Evolutionary conservation across 768 basidiomycete genomes (phyloP).

Genomic region (Suillus clintonianus): DNA sequence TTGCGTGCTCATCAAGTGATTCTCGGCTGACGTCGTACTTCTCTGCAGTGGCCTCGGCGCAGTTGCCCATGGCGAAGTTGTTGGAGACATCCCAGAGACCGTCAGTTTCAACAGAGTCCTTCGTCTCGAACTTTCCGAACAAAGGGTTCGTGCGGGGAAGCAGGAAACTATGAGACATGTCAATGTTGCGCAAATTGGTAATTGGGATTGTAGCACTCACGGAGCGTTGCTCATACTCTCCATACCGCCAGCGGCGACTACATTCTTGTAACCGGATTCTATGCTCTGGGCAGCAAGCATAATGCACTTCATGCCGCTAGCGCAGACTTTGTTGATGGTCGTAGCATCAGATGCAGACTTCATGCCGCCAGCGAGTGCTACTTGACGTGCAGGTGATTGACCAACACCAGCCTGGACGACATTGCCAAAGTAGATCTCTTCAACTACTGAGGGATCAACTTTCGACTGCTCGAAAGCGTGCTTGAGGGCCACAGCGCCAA

Average conservation of each 20-base stretch:
- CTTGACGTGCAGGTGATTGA: slow-evolving; percentile 96
- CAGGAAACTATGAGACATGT: slow-evolving; percentile 58
- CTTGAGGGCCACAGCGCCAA: slow-evolving; percentile 87
- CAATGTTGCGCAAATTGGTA: not conserved
- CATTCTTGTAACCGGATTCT: slow-evolving; percentile 77
- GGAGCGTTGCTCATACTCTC: slow-evolving; percentile 99
- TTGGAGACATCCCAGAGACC: slow-evolving; percentile 98
- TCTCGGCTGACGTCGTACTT: slow-evolving; percentile 85
- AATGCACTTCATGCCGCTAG: slow-evolving; percentile 94
- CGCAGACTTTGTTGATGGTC: slow-evolving; percentile 99
- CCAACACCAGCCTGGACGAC: slow-evolving; percentile 98
- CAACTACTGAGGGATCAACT: slow-evolving; percentile 79
- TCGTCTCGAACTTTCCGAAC: slow-evolving; percentile 88
- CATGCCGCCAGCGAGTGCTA: slow-evolving; percentile 84
- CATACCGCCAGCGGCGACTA: slow-evolving; percentile 96
- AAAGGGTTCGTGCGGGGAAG: slow-evolving; percentile 76
- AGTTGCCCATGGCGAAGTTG: slow-evolving; percentile 98
- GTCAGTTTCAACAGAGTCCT: slow-evolving; percentile 87
- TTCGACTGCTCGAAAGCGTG: slow-evolving; percentile 82
- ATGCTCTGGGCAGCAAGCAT: slow-evolving; percentile 93
- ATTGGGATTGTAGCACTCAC: slow-evolving; percentile 50
- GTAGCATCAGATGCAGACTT: slow-evolving; percentile 88
- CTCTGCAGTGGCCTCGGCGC: slow-evolving; percentile 82
- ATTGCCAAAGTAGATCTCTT: slow-evolving; percentile 97
- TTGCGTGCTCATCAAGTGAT: slow-evolving; percentile 85